Evolutionary conservation across 2,329 filamentous ascomycete genomes (phyloP).

Genomic region (Scolecobasidium constrictum): DNA sequence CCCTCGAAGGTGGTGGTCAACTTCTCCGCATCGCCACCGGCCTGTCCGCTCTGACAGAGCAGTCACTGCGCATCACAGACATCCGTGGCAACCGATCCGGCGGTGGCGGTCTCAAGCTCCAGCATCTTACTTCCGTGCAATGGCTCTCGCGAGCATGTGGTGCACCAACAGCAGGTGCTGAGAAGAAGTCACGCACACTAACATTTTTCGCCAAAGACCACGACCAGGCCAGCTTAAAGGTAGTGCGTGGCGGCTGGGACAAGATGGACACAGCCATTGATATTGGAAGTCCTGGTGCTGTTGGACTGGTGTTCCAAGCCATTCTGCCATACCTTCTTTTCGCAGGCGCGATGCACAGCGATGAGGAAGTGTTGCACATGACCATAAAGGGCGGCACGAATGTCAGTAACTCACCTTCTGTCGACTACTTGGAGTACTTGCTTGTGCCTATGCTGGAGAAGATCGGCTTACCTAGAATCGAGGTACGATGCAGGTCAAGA

Average conservation of each 20-base stretch:
- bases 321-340: conserved; percentile 48
- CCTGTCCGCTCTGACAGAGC: conserved; percentile 41
- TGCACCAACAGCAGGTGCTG: conserved; percentile 31
- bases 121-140: conserved; percentile 44
- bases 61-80: conserved; percentile 38
- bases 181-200: conserved; percentile 31
- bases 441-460: conserved; percentile 40
- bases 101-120: conserved; percentile 44
- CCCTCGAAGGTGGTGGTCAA: conserved; percentile 52
- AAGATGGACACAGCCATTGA: conserved; percentile 20
- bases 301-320: conserved; percentile 47
- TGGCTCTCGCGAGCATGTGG: conserved; percentile 40
- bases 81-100: conserved; percentile 43
- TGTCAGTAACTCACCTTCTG: conserved; percentile 41
- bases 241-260: conserved; percentile 18
- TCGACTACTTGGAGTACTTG: conserved; percentile 46
- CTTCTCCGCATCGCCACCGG: conserved; percentile 46
- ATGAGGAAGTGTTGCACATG: conserved; percentile 20
- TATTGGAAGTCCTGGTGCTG: conserved; percentile 40
- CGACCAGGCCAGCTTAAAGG: conserved; percentile 15
- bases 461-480: conserved; percentile 40
- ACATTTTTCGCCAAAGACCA: conserved; percentile 23
- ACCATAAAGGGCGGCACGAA: conserved; percentile 48
- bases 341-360: conserved; percentile 12
- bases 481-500: conserved; percentile 31